phyloP scores from a whole-genome alignment of 306 rosid species.

The Rosa rugosa region DNA sequence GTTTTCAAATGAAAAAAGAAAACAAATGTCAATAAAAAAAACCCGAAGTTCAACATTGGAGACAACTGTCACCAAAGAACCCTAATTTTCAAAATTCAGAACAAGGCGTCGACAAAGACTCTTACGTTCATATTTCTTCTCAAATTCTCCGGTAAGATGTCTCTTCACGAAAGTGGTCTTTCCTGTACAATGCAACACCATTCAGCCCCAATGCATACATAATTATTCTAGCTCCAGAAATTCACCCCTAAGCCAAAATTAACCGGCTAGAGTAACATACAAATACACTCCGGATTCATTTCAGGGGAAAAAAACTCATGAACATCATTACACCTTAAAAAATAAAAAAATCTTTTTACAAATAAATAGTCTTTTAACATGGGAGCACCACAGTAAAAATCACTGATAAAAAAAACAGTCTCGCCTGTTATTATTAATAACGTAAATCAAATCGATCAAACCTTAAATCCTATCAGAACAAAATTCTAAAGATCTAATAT shows the following conservation, averaged over 20 bases:
- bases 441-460: not conserved
- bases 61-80: not conserved
- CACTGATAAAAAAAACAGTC: too few relatives aligned
- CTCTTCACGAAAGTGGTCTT: slow-evolving; percentile 80
- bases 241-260: not conserved
- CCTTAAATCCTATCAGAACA: not conserved
- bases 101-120: not conserved
- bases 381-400: not conserved
- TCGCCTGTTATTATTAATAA: not conserved
- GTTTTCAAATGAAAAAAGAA: slow-evolving; percentile 3
- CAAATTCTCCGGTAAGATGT: slow-evolving; percentile 76
- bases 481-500: not conserved
- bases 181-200: slow-evolving; percentile 35
- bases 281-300: not conserved
- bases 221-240: not conserved
- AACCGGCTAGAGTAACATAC: not conserved
- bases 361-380: not conserved
- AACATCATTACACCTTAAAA: not conserved
- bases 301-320: not conserved
- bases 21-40: not conserved
- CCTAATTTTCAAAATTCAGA: not conserved
- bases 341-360: too few relatives aligned
- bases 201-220: not conserved
- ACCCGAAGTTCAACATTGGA: not conserved
- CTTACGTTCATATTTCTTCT: slow-evolving; percentile 81